phyloP scores from a whole-genome alignment of 495 filamentous ascomycete genomes.

The Cairneyella variabilis region DNA sequence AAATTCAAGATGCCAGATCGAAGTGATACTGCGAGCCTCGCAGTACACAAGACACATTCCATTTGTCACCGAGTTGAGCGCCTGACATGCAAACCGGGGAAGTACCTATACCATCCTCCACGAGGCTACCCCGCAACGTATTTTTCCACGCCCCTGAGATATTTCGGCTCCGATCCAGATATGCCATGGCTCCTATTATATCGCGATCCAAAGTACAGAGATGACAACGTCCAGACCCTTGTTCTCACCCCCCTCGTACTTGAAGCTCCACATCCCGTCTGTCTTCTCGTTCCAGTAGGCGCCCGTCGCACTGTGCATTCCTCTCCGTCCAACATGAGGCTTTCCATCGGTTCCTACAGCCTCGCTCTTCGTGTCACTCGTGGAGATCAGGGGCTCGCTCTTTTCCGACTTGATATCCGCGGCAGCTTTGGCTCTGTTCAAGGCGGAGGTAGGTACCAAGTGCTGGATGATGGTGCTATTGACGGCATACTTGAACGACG shows the following conservation, averaged over 20 bases:
- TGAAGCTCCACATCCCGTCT: constrained; percentile 97
- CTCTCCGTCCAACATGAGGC: constrained; percentile 70
- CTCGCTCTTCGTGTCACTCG: constrained; percentile 26
- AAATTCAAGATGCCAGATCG: no score
- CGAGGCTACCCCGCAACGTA: constrained; percentile 9
- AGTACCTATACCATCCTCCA: not conserved
- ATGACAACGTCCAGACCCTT: constrained; percentile 91
- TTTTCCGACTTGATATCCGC: constrained; percentile 34
- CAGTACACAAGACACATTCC: no score
- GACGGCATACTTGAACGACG: constrained; percentile 82
- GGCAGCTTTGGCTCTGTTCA: constrained; percentile 46
- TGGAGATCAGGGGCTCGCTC: constrained; percentile 30
- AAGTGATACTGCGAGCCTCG: no score
- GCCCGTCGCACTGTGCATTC: constrained; percentile 93
- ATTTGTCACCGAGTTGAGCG: constrained; percentile 12
- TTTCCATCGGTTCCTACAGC: constrained; percentile 46
- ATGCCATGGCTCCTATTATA: constrained; percentile 34
- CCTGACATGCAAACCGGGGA: constrained; percentile 10
- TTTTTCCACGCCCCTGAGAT: no score
- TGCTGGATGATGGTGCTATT: constrained; percentile 99
- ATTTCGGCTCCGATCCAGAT: not conserved
- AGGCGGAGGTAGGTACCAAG: constrained; percentile 50
- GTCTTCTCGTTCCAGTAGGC: constrained; percentile 97
- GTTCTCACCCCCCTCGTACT: constrained; percentile 79
- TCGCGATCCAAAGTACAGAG: constrained; percentile 82